Evolutionary conservation across 176 grass and related monocot species (phyloP), one percentile per base, ranked within the genome.

Genomic region (Aegilops sharonensis): DNA sequence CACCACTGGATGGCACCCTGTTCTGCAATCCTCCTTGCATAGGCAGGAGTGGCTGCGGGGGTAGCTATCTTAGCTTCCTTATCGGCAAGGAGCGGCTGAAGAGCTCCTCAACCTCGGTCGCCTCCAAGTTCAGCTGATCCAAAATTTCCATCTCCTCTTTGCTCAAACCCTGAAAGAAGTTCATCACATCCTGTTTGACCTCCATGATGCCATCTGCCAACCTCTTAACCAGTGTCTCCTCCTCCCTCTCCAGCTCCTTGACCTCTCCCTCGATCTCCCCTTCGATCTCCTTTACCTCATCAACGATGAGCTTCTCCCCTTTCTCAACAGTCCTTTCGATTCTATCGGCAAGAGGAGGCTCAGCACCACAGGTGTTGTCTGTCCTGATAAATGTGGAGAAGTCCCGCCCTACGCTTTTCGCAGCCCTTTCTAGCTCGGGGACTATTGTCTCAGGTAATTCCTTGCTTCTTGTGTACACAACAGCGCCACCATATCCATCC

Each of bases 71-170:
- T 75, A 99, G 84, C 71, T 96, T 98, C 87, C 97, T 92, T 73
- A 99, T 76, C 11, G 97, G 97, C 72, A 99, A 73, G 59, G 94
- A 77, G 27, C 92, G 76, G 29, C 94, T 86, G 62, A 99, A 99
- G 64, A 96, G 56, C 70, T 92, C 73, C 80, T 99, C 97, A 3
- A 99, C 90, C 78, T 94, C 92, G 9, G 80, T 86, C 8, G 97
- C 97, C 79, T 99, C 94, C 94, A 99, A 81, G 81, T 99, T 90
- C 72, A 99, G 71, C 83, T 86, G 79, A 87, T 99, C 89, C 90
- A 99, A 86, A 48, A 99, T 45, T 63, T 96, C 92, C 89, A 96
- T 94, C 76, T 99, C 97, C 83, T 99, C 94, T 74, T 94, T 96
- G 74, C 87, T 91, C 75, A 98, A 56, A 25, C 93, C 95, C 72